Evolutionary conservation across 495 filamentous ascomycete genomes (phyloP), one percentile per base, ranked within the genome.

Genomic region (Talaromyces stipitatus): DNA sequence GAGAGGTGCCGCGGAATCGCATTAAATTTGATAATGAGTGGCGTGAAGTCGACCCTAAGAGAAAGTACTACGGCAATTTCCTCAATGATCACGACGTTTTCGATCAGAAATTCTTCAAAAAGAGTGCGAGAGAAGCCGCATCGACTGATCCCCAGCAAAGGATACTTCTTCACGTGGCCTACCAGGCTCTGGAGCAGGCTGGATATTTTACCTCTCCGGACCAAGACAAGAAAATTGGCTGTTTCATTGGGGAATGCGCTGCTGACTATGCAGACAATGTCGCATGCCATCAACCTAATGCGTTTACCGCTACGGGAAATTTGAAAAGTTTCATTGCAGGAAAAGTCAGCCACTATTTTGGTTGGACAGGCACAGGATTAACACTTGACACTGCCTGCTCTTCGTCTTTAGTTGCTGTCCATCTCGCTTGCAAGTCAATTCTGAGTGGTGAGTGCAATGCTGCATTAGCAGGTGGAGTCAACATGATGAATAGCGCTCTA

Each of bases 21-120:
- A 70, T 76, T 51, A n/a, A 43, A 2, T 60, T 74, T 27, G 67
- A 76, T 0, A 73, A 65, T 0, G 51, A 54, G 0, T 77, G 64
- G 54, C 68, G 73, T 0, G 67, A 71, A 3, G 26, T 41, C 0
- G 69, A 72, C 14, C 56, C 64, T 0, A 66, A 66, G 0, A 55
- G 69, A 1, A 72, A 72, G 6, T 80, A 67, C 68, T 78, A 64
- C 22, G 80, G 71, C 0, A 79, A 80, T 48, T 80, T 82, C 33
- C 52, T 83, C 6, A 51, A 62, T 11, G 69, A 75, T 30, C 57
- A 59, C 12, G 77, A 78, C 53, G 65, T 65, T 11, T 82, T 80
- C 32, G 82, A 85, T 55, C 72, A 78, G 46, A 59, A 65, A 5
- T 83, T 85, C 67, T 85, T 82, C 70, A 72, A 69, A 50, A 72